A percentile compares a stretch with the other conserved stretches of the same genome.
Conservation (phyloP, 2,329 filamentous ascomycete genomes). For the Phoma herbarum region DNA sequence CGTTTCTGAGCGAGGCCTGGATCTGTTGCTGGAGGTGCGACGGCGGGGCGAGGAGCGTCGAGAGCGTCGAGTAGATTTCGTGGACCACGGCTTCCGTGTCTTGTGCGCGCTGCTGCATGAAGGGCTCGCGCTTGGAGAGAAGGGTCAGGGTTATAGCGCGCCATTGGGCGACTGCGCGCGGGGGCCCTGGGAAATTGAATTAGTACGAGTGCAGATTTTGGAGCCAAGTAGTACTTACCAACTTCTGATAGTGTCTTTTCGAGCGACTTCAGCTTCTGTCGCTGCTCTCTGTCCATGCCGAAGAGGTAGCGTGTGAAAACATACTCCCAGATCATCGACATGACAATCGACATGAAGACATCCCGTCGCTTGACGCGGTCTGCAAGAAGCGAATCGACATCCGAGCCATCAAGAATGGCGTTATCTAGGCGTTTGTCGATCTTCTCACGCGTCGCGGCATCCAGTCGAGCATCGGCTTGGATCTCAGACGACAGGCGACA, state of each 20-base stretch:
- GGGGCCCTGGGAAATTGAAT: slow-evolving; percentile 62
- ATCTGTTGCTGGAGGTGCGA: slow-evolving; percentile 81
- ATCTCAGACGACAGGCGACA: slow-evolving; percentile 86
- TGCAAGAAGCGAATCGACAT: slow-evolving; percentile 85
- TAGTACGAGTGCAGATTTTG: slow-evolving; percentile 12
- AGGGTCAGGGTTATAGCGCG: slow-evolving; percentile 93
- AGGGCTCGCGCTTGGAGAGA: slow-evolving; percentile 80
- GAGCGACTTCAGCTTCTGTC: slow-evolving; percentile 94
- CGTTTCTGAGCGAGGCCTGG: slow-evolving; percentile 82
- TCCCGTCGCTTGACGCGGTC: slow-evolving; percentile 90
- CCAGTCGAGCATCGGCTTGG: slow-evolving; percentile 64
- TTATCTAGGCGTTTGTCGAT: slow-evolving; percentile 95
- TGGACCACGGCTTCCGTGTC: slow-evolving; percentile 97
- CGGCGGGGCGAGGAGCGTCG: slow-evolving; percentile 86
- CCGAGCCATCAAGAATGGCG: slow-evolving; percentile 89
- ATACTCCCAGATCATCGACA: slow-evolving; percentile 99
- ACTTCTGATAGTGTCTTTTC: slow-evolving; percentile 92
- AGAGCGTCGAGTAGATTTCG: slow-evolving; percentile 85
- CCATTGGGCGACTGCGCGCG: slow-evolving; percentile 93
- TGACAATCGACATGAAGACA: slow-evolving; percentile 97
- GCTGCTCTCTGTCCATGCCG: slow-evolving; percentile 96
- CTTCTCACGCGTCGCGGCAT: slow-evolving; percentile 68
- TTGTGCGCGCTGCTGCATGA: slow-evolving; percentile 80
- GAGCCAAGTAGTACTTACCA: slow-evolving; percentile 54
- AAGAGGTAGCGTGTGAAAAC: slow-evolving; percentile 98